These are phyloP conservation scores for Actinomortierella ambigua DNA, from an alignment of 371 early-diverging fungal genomes.

Conservation along the genomic window DNA sequence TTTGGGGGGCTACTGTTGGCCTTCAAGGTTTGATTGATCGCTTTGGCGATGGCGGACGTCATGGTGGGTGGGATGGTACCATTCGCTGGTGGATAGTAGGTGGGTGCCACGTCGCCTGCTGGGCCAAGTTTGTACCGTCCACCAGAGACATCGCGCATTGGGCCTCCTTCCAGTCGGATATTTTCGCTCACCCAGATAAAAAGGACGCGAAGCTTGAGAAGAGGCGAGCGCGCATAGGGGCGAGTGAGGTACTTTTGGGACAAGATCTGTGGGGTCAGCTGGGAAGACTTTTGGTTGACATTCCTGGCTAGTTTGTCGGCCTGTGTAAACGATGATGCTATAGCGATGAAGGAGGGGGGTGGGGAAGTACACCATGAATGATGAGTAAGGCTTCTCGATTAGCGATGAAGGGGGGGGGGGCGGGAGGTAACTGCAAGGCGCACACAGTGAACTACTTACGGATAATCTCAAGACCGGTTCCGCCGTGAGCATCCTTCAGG, in stretches of 20 bases:
- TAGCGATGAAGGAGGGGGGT: too few species aligned
- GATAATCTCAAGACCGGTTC: too few species aligned
- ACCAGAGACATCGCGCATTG: constrained; percentile 38
- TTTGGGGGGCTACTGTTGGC: too few species aligned
- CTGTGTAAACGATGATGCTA: constrained; percentile 50
- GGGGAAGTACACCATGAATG: too few species aligned
- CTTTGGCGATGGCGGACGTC: too few species aligned
- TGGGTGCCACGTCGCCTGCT: constrained; percentile 16
- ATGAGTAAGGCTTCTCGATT: too few species aligned
- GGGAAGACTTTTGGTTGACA: constrained; percentile 58
- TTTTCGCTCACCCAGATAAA: constrained; percentile 65
- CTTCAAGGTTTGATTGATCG: too few species aligned
- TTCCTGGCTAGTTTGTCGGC: constrained; percentile 60
- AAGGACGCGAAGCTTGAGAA: constrained; percentile 53
- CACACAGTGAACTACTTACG: too few species aligned
- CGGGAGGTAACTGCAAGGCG: too few species aligned
- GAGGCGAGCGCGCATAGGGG: constrained; percentile 53
- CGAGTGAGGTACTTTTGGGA: constrained; percentile 59
- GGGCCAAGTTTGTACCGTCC: constrained; percentile 41
- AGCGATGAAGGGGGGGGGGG: too few species aligned
- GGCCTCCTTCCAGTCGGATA: constrained; percentile 50
- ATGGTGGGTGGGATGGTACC: neutral
- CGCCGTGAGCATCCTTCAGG: too few species aligned
- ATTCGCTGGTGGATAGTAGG: constrained; percentile 3
- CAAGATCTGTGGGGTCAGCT: constrained; percentile 55